phyloP scores from a whole-genome alignment of 148 eudicot species.

The Nepenthes mirabilis region DNA sequence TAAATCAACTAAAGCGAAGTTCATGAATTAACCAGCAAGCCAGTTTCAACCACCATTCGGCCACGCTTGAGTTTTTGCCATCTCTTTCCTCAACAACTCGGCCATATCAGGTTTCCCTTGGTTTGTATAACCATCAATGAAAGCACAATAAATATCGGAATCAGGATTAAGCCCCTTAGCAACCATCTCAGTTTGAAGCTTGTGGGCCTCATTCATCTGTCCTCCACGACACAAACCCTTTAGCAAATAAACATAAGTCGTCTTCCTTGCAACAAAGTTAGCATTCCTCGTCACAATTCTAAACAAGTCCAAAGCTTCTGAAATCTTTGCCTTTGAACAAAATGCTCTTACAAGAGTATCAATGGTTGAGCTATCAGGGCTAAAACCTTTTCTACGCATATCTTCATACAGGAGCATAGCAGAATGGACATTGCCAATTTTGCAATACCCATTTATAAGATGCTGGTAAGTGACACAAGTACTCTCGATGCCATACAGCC shows the following conservation, averaged over 20 bases:
- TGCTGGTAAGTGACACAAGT: conserved; percentile 54
- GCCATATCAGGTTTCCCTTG: conserved; percentile 47
- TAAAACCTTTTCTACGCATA: conserved; percentile 50
- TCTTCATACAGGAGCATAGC: conserved; percentile 41
- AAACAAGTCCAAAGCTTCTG: conserved; percentile 39
- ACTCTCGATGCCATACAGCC: conserved; percentile 32
- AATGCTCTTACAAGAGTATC: conserved; percentile 37
- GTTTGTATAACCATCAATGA: conserved; percentile 46
- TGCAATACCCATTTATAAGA: conserved; percentile 65
- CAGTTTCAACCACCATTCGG: background rate
- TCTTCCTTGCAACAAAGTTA: conserved; percentile 25
- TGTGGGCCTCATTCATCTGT: conserved; percentile 45
- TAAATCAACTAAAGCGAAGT: too few species aligned
- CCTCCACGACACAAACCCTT: conserved; percentile 54
- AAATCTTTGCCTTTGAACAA: conserved; percentile 26
- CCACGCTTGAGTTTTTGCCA: conserved; percentile 14
- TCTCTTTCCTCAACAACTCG: conserved; percentile 40
- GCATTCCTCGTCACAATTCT: conserved; percentile 21
- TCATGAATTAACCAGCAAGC: background rate
- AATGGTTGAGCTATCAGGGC: conserved; percentile 29
- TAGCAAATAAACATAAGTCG: conserved; percentile 42
- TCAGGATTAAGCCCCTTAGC: conserved; percentile 53
- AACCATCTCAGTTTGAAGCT: conserved; percentile 74
- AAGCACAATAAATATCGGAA: conserved; percentile 35
- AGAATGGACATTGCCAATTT: conserved; percentile 43